Evolutionary conservation across 805 yeast genomes (phyloP), one percentile per base, ranked within the genome.

Genomic region (Lipomyces yamadae): DNA sequence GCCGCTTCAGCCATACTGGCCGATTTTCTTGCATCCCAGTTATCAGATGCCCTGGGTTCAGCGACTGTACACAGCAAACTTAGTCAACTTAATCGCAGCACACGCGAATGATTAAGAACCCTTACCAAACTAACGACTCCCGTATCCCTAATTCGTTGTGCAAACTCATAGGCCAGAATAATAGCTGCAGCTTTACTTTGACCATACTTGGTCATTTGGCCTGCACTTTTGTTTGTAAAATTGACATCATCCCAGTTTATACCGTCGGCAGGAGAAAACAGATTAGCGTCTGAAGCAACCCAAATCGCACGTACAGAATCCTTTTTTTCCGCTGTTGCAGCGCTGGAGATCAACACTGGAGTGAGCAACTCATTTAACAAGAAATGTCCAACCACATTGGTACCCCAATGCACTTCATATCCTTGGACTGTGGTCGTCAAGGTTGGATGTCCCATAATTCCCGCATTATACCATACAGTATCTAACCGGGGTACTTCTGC

Each of bases 341-440:
- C 77, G 1, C 82, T 76, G 33, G 77, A 66, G 34, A 78, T 62
- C 24, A 84, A 69, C 4, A 82, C 65, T 4, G 83, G 82, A 34
- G 76, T 76, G 56, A 83, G 72, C 34, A 77, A 70, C 63, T 77
- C 77, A 68, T 82, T 81, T 18, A 84, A 74, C 24, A 82, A 72
- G 61, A 78, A 82, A 29, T 83, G 82, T 0, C 83, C 86, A 7
- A 84, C 67, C 15, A 72, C 78, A 72, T 84, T 84, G 11, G 81
- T 79, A 10, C 84, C 86, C 53, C 82, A 73, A 60, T 81, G 83
- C 42, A 76, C 63, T 60, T 84, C 86, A 64, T 75, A 78, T 2
- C 84, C 85, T 72, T 84, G 86, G 10, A 73, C 67, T 3, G 86
- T 79, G 33, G 59, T 63, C 8, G 78, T 15, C 18, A 63, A 34